Evolutionary conservation across 2,329 filamentous ascomycete genomes (phyloP).

Genomic region (Aureobasidium sp.): DNA sequence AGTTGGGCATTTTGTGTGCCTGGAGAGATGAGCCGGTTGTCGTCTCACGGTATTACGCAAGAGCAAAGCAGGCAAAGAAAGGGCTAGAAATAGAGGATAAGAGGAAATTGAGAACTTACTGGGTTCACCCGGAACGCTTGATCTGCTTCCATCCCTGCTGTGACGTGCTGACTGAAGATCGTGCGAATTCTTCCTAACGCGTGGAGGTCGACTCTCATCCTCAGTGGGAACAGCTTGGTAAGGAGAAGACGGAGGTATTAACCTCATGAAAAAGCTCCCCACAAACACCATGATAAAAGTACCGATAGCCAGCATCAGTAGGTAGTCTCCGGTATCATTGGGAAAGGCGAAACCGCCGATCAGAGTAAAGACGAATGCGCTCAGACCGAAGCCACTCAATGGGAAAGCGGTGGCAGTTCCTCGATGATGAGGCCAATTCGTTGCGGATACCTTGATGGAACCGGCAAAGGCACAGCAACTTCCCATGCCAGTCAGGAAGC

Average conservation of each 20-base stretch:
- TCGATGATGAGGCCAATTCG: constrained; percentile 86
- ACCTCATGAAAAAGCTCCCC: constrained; percentile 78
- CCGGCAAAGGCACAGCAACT: constrained; percentile 88
- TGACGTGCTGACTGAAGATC: constrained; percentile 35
- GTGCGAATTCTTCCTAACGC: constrained; percentile 39
- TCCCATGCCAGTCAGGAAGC: constrained; percentile 78
- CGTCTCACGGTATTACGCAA: background rate
- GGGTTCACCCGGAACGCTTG: constrained; percentile 47
- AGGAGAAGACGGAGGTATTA: constrained; percentile 53
- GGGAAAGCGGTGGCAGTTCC: constrained; percentile 94
- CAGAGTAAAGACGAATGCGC: constrained; percentile 91
- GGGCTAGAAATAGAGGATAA: background rate
- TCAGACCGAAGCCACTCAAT: constrained; percentile 84
- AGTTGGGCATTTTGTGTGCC: constrained; percentile 32
- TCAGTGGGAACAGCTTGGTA: constrained; percentile 52
- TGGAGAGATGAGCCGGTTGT: constrained; percentile 16
- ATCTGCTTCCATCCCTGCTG: constrained; percentile 34
- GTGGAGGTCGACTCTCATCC: constrained; percentile 40
- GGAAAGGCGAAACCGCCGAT: constrained; percentile 72
- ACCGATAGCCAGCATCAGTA: constrained; percentile 72
- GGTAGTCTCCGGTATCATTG: constrained; percentile 72
- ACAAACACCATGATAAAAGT: constrained; percentile 69
- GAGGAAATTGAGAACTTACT: constrained; percentile 47
- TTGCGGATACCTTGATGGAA: constrained; percentile 73
- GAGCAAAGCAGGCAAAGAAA: background rate